Conservation (phyloP, 2,329 filamentous ascomycete genomes). For the Aspergillus luchuensis region DNA sequence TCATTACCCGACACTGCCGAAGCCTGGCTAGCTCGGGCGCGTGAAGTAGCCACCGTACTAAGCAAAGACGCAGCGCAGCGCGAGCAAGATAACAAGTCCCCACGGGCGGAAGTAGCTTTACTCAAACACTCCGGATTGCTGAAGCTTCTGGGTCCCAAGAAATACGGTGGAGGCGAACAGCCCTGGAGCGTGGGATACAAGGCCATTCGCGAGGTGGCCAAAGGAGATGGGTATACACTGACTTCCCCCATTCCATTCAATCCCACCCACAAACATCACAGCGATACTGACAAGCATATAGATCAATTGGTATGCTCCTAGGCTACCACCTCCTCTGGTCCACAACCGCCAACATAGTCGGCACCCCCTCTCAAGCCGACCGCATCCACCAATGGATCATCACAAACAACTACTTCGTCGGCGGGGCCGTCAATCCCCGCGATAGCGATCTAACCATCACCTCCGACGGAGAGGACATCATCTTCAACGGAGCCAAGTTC, state of each 20-base stretch:
- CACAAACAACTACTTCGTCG: slow-evolving; percentile 66
- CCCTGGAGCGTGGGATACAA: slow-evolving; percentile 60
- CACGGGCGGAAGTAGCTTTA: slow-evolving; percentile 53
- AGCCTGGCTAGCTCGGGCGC: slow-evolving; percentile 53
- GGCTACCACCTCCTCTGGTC: slow-evolving; percentile 68
- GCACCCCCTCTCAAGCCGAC: slow-evolving; percentile 61
- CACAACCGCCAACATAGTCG: slow-evolving; percentile 62
- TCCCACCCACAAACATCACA: neutral
- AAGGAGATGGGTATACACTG: slow-evolving; percentile 59
- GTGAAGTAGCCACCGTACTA: slow-evolving; percentile 54
- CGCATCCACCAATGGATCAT: slow-evolving; percentile 60
- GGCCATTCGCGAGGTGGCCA: slow-evolving; percentile 63
- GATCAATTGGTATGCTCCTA: slow-evolving; percentile 65
- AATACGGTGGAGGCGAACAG: slow-evolving; percentile 57
- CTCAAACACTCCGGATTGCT: slow-evolving; percentile 55
- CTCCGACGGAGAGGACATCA: slow-evolving; percentile 55
- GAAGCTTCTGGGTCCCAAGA: slow-evolving; percentile 53
- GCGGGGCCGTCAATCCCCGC: slow-evolving; percentile 67
- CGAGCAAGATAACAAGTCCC: slow-evolving; percentile 57
- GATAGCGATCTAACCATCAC: slow-evolving; percentile 63
- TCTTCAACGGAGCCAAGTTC: slow-evolving; percentile 65
- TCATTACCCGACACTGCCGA: slow-evolving; percentile 42
- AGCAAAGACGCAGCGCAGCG: slow-evolving; percentile 51
- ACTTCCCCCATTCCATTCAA: no score
- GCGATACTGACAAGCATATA: slow-evolving; percentile 17